Evolutionary conservation across 495 filamentous ascomycete species (phyloP).

Genomic region (Neurospora sp.): DNA sequence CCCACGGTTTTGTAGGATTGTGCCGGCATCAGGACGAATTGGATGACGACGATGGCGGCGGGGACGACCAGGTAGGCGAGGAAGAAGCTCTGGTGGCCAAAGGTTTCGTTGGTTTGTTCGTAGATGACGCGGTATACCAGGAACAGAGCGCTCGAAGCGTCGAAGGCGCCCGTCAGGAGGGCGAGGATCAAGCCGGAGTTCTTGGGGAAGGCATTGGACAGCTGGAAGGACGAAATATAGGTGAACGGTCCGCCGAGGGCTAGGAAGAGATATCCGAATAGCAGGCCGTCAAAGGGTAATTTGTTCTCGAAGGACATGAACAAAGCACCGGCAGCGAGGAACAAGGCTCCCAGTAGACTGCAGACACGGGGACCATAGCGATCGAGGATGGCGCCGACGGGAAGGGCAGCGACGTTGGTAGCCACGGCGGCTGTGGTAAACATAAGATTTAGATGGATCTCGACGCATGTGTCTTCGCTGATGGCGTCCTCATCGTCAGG

Average conservation of each 20-base stretch:
- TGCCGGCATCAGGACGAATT: slow-evolving; percentile 66
- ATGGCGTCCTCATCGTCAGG: slow-evolving; percentile 35
- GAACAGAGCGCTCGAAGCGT: slow-evolving; percentile 81
- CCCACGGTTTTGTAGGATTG: slow-evolving; percentile 83
- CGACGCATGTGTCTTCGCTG: slow-evolving; percentile 51
- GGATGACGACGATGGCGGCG: slow-evolving; percentile 52
- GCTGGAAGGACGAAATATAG: slow-evolving; percentile 84
- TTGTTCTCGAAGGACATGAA: slow-evolving; percentile 61
- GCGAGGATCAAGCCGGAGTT: slow-evolving; percentile 79
- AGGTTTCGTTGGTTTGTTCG: slow-evolving; percentile 45
- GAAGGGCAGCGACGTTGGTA: slow-evolving; percentile 69
- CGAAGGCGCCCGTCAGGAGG: slow-evolving; percentile 79
- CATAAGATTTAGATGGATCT: slow-evolving; percentile 84
- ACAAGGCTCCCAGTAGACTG: slow-evolving; percentile 60
- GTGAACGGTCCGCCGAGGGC: slow-evolving; percentile 82
- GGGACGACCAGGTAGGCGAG: slow-evolving; percentile 67
- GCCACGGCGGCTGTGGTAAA: slow-evolving; percentile 86
- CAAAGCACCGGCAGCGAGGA: slow-evolving; percentile 58
- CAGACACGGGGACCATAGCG: slow-evolving; percentile 69
- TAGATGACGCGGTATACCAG: slow-evolving; percentile 74
- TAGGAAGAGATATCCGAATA: slow-evolving; percentile 70
- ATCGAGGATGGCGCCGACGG: slow-evolving; percentile 79
- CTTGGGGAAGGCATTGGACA: slow-evolving; percentile 86
- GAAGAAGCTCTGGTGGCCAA: slow-evolving; percentile 66
- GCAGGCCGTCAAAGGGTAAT: slow-evolving; percentile 59